Base-by-base conservation (phyloP, 129 eudicot species). In the Chrysanthemum seticuspe region DNA sequence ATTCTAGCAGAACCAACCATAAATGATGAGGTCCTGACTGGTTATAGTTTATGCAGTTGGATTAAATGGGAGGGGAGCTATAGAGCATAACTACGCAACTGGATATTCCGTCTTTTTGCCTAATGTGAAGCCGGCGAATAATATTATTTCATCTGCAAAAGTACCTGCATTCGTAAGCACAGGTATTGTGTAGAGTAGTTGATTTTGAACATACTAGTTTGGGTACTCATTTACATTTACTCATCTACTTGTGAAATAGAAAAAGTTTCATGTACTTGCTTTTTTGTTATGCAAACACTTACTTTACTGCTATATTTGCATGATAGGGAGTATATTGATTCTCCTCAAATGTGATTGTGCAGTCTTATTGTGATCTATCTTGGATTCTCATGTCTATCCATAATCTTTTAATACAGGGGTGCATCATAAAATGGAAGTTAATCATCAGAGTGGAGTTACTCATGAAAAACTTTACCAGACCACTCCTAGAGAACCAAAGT, bases 351-450 rank as follows among this genome's bases (percentile, higher is more conserved):
- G 10, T 10, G 34, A 5, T 36, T 15, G 27, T 25, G 29, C 13
- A 21, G 14, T 2, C 54, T 10, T 14, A 52, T 64, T 69, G 27
- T n/a, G 2, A 48, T 4, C 9, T 14, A 50, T 9, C 8, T 5
- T 68, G 25, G 36, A 4, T 75, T 65, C 23, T 51, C 18, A 31
- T 56, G 34, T 1, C 31, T 31, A 51, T 10, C n/a, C 19, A 52
- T 13, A 40, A 25, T n/a, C 19, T 31, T 81, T 13, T 15, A 34
- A 52, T 48, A 44, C 86, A 80, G 87, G 90, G 71, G 86, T 82
- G 51, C 90, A 84, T 72, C 78, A 82, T 72, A 88, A 88, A 79
- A 48, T 80, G 80, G 89, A 78, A 81, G 65, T 84, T 86, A 83
- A 76, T 73, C 49, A 80, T 64, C 83, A 89, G 91, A 85, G 79